These are phyloP conservation scores for Phytophthora ramorum DNA, from an alignment of 352 stramenopile species.

Conservation along the genomic window DNA sequence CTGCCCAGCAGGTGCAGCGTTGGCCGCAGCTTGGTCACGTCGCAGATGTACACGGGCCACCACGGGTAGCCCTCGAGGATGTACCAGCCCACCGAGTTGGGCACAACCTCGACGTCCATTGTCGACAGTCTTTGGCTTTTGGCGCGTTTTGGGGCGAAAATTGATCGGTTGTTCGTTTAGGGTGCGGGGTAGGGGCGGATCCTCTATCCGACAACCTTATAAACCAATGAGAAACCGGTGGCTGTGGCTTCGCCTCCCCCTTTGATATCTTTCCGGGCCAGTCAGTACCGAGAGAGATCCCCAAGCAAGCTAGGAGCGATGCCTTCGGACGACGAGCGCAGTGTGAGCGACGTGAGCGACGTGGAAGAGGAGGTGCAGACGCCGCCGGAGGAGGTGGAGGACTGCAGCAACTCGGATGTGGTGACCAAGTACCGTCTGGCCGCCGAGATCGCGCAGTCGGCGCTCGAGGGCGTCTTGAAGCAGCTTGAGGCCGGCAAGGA, in stretches of 20 bases:
- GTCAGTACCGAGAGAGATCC: constrained; percentile 10
- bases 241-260: constrained; percentile 3
- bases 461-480: constrained; percentile 94
- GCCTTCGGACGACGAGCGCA: constrained; percentile 50
- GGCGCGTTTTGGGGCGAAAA: not conserved
- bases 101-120: constrained; percentile 35
- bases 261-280: constrained; percentile 25
- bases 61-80: constrained; percentile 88
- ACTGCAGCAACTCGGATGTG: constrained; percentile 93
- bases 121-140: constrained; percentile 6
- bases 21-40: constrained; percentile 75
- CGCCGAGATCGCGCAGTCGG: constrained; percentile 98
- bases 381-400: constrained; percentile 75
- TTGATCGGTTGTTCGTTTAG: too few relatives aligned
- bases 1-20: constrained; percentile 73
- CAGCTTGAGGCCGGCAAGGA: constrained; percentile 95
- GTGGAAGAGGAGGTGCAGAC: constrained; percentile 69
- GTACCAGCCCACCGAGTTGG: constrained; percentile 85
- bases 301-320: constrained; percentile 24
- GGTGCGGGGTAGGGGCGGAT: too few relatives aligned
- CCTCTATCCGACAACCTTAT: not conserved
- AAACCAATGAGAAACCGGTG: not conserved
- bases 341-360: constrained; percentile 73
- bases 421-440: constrained; percentile 98
- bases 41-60: constrained; percentile 89